Evolutionary conservation across 2,329 filamentous ascomycete genomes (phyloP).

Genomic region (Aspergillus arachidicola): DNA sequence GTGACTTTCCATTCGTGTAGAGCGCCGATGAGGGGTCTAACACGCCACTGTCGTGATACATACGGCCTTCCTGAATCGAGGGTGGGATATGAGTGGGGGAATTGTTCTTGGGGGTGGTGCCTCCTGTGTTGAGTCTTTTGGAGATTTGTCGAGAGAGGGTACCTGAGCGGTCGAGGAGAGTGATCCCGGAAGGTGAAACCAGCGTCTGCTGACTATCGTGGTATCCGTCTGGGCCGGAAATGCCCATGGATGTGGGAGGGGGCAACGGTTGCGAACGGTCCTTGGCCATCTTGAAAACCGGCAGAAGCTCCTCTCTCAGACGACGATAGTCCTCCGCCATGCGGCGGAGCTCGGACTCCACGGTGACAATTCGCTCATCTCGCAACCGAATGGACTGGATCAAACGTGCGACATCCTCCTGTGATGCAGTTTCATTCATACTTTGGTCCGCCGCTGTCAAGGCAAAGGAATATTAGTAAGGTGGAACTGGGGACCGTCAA

Average conservation of each 20-base stretch:
- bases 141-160: slow-evolving; percentile 73
- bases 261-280: slow-evolving; percentile 89
- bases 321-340: slow-evolving; percentile 87
- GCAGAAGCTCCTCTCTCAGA: slow-evolving; percentile 86
- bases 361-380: slow-evolving; percentile 82
- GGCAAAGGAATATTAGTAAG: slow-evolving; percentile 11
- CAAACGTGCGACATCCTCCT: slow-evolving; percentile 89
- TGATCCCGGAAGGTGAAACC: slow-evolving; percentile 33
- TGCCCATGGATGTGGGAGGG: slow-evolving; percentile 42
- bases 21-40: slow-evolving; percentile 70
- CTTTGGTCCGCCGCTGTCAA: slow-evolving; percentile 81
- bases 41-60: slow-evolving; percentile 52
- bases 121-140: slow-evolving; percentile 70
- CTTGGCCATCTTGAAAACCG: slow-evolving; percentile 86
- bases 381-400: slow-evolving; percentile 87
- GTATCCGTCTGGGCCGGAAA: slow-evolving; percentile 24
- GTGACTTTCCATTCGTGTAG: slow-evolving; percentile 64
- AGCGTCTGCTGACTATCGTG: slow-evolving; percentile 47
- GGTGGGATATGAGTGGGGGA: slow-evolving; percentile 72
- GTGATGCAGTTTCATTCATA: slow-evolving; percentile 82
- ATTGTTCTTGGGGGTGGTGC: slow-evolving; percentile 71
- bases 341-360: slow-evolving; percentile 80
- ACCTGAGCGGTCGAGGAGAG: slow-evolving; percentile 44
- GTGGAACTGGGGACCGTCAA: slow-evolving; percentile 13
- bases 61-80: slow-evolving; percentile 67